Percentiles rank a stretch among this genome's conserved stretches.
These are phyloP conservation scores for Epichloe aotearoae DNA, from an alignment of 2,329 filamentous ascomycete genomes.

Conservation along the genomic window DNA sequence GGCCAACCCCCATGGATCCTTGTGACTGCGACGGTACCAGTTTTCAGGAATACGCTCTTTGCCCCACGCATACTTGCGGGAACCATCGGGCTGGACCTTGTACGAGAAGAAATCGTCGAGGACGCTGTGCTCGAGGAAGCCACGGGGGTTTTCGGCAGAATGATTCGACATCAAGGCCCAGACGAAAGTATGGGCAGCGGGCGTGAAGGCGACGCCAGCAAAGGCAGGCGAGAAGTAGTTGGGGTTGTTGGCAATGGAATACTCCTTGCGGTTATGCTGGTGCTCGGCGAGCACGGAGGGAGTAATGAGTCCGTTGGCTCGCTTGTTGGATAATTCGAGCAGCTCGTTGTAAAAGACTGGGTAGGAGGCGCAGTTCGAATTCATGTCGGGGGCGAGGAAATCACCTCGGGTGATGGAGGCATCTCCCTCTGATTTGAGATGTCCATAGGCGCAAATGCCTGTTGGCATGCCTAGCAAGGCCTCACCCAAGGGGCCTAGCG, in stretches of 20 bases:
- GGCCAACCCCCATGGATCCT: conserved; percentile 31
- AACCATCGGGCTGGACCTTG: conserved; percentile 25
- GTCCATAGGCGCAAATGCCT: conserved; percentile 3
- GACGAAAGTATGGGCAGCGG: conserved; percentile 32
- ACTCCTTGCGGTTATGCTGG: not conserved
- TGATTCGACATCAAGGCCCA: conserved; percentile 28
- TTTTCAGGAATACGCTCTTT: conserved; percentile 37
- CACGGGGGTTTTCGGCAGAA: conserved; percentile 23
- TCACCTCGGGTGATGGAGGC: conserved; percentile 3
- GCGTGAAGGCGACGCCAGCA: conserved; percentile 31
- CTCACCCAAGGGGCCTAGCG: conserved; percentile 1
- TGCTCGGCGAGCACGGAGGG: not conserved
- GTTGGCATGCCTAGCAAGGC: conserved; percentile 2
- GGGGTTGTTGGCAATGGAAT: conserved; percentile 35
- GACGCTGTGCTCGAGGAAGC: conserved; percentile 8
- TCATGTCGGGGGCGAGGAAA: not conserved
- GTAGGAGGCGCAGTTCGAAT: conserved; percentile 2
- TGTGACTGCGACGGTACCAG: conserved; percentile 30
- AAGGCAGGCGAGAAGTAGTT: conserved; percentile 40
- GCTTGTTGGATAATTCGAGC: conserved; percentile 26
- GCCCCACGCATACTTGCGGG: conserved; percentile 28
- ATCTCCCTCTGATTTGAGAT: conserved; percentile 13
- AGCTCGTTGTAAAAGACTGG: conserved; percentile 10
- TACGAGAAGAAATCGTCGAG: conserved; percentile 4
- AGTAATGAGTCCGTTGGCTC: conserved; percentile 22